Conservation (phyloP, 176 grass and related monocot species). For the Oryza nivara region DNA sequence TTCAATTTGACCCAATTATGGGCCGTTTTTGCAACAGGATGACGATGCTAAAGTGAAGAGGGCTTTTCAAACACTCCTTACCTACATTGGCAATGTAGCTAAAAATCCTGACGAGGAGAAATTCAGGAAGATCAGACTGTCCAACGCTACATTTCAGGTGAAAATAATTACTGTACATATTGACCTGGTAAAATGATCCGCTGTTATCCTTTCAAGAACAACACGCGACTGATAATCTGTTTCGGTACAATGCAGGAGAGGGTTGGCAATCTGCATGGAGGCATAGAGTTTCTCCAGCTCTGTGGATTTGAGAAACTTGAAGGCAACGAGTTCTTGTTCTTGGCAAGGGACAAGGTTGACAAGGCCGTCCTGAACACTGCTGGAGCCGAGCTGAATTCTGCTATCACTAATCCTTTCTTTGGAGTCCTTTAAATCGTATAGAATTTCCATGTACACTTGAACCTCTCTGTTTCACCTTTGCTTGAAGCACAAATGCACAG, state of each 20-base stretch:
- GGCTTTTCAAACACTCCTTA: slow-evolving; percentile 94
- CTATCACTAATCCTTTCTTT: slow-evolving; percentile 96
- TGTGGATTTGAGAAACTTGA: slow-evolving; percentile 96
- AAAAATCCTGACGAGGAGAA: slow-evolving; percentile 89
- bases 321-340: slow-evolving; percentile 73
- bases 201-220: not conserved
- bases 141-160: slow-evolving; percentile 86
- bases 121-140: slow-evolving; percentile 94
- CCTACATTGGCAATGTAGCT: slow-evolving; percentile 75
- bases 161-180: slow-evolving; percentile 21
- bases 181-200: not conserved
- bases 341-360: slow-evolving; percentile 83
- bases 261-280: slow-evolving; percentile 80
- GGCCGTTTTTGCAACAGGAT: slow-evolving; percentile 46
- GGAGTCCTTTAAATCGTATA: slow-evolving; percentile 61
- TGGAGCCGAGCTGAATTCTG: slow-evolving; percentile 89
- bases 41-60: slow-evolving; percentile 85
- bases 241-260: slow-evolving; percentile 66
- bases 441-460: slow-evolving; percentile 19
- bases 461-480: not conserved
- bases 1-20: not conserved
- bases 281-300: slow-evolving; percentile 83
- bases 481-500: not conserved
- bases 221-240: not conserved
- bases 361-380: slow-evolving; percentile 69